Percentiles rank a stretch among this genome's conserved stretches.
phyloP scores from a whole-genome alignment of 1,284 basidiomycete genomes.

The Trichosporon ovoides region DNA sequence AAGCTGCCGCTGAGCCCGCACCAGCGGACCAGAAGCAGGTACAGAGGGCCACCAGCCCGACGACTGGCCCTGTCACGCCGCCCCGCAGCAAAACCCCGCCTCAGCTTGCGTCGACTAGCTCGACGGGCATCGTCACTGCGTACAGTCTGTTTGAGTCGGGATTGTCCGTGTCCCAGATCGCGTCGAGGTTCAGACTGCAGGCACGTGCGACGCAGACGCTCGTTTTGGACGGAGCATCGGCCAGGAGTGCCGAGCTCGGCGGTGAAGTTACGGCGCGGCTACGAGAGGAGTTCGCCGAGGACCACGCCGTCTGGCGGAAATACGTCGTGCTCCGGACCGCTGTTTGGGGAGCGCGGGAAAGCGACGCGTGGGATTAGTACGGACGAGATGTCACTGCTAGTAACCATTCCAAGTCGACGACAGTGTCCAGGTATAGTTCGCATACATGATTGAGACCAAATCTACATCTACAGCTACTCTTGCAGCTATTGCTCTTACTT shows the following conservation, averaged over 20 bases:
- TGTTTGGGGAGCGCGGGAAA: neutral
- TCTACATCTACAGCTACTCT: neutral
- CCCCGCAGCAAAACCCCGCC: no score
- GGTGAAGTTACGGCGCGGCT: neutral
- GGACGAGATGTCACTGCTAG: no score
- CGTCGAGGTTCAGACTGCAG: neutral
- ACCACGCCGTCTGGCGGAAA: neutral
- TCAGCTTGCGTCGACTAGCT: no score
- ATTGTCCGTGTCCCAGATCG: neutral
- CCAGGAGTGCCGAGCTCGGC: neutral
- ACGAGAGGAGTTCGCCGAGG: neutral
- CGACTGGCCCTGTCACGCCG: no score
- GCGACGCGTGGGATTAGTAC: neutral
- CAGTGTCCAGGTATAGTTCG: no score
- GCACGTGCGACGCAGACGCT: neutral
- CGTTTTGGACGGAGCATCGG: neutral
- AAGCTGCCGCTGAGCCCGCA: no score
- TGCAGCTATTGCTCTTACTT: neutral
- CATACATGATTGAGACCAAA: neutral
- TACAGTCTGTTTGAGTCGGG: neutral
- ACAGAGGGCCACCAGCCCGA: neutral
- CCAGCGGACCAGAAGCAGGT: neutral
- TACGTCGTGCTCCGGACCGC: neutral
- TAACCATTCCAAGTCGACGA: no score
- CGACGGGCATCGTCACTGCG: neutral